Conservation (phyloP, 179 eudicot genomes). For the Actinidia arguta region DNA sequence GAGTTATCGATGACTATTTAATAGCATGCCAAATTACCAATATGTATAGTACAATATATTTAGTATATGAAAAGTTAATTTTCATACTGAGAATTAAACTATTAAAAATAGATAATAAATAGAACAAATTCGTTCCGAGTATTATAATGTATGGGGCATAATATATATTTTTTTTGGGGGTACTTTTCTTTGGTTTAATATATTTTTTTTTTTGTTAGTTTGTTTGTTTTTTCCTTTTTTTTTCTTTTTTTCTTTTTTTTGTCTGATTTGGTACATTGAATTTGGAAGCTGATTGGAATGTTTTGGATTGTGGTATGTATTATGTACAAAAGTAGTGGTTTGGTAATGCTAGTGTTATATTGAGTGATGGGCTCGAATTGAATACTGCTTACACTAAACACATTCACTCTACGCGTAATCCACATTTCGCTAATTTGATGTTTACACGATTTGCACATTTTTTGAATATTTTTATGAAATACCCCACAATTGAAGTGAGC, state of each 20-base stretch:
- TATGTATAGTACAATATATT: neutral
- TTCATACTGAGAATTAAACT: neutral
- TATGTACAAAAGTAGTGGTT: too few relatives aligned
- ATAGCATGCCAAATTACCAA: neutral
- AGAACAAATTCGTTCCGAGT: neutral
- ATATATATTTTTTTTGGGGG: neutral
- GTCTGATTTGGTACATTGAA: neutral
- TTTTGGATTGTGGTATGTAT: neutral
- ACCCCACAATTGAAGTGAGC: too few relatives aligned
- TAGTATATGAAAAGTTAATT: neutral
- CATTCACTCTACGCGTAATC: too few relatives aligned
- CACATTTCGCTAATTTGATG: too few relatives aligned
- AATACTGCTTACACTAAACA: too few relatives aligned
- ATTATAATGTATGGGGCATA: neutral
- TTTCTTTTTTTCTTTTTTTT: neutral
- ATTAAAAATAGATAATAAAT: neutral
- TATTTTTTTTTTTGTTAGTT: neutral
- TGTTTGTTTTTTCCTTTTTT: too few relatives aligned
- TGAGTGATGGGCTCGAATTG: too few relatives aligned
- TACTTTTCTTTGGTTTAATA: too few relatives aligned
- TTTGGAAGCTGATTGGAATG: neutral
- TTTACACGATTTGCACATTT: too few relatives aligned
- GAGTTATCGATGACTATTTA: constrained; percentile 24
- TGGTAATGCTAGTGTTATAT: too few relatives aligned
- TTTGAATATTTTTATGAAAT: too few relatives aligned